A percentile compares a stretch with the other conserved stretches of the same genome.
Conservation (phyloP, 2,329 filamentous ascomycete species). For the Nannizzia gypsea region DNA sequence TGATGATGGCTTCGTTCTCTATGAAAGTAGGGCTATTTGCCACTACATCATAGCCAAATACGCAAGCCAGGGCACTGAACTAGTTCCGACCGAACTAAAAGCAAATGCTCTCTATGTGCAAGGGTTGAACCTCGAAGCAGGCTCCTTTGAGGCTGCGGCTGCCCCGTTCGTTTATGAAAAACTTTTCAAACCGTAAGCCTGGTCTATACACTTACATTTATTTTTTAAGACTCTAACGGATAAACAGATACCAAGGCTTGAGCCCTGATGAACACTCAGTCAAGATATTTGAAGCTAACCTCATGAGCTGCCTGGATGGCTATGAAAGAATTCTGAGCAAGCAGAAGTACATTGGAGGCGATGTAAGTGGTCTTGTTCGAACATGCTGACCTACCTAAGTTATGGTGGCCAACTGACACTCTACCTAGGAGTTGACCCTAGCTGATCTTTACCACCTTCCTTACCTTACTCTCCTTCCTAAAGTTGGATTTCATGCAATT, state of each 20-base stretch:
- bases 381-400: neutral
- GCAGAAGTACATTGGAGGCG: constrained; percentile 12
- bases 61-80: constrained; percentile 7
- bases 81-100: constrained; percentile 10
- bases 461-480: constrained; percentile 1
- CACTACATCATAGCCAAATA: constrained; percentile 12
- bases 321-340: constrained; percentile 12
- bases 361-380: constrained; percentile 4
- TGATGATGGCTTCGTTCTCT: constrained; percentile 12
- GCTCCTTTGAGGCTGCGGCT: constrained; percentile 7
- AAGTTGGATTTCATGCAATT: constrained; percentile 3
- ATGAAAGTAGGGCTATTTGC: constrained; percentile 11
- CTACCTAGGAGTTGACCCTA: constrained; percentile 9
- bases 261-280: constrained; percentile 4
- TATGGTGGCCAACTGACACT: neutral
- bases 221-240: neutral
- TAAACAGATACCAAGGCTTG: constrained; percentile 4
- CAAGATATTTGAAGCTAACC: neutral
- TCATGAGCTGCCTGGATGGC: constrained; percentile 8
- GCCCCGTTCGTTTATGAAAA: constrained; percentile 7
- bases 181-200: constrained; percentile 8
- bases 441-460: constrained; percentile 11
- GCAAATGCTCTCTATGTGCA: constrained; percentile 7
- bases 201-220: neutral
- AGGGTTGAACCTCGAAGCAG: constrained; percentile 5